Conservation (phyloP, 805 yeast species). For the Metschnikowia dekortorum region DNA sequence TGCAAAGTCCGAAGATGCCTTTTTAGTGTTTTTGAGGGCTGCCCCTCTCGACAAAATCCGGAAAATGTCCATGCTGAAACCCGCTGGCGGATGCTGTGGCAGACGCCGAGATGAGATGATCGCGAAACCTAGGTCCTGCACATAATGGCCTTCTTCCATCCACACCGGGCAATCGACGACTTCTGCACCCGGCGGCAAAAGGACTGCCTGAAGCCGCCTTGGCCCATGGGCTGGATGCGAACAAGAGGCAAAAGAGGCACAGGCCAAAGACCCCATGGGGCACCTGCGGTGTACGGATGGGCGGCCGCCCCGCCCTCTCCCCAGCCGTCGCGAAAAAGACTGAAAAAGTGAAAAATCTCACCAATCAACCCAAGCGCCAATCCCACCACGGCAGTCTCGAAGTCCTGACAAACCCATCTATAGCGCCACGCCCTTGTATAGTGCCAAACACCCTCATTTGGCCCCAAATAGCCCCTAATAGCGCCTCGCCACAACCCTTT, state of each 20-base stretch:
- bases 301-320: no score
- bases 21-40: conserved; percentile 56
- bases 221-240: no score
- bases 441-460: not conserved
- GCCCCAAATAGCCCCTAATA: no score
- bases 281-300: not conserved
- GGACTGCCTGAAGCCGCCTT: not conserved
- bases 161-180: no score
- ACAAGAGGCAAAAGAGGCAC: no score
- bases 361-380: not conserved
- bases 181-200: no score
- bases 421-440: no score
- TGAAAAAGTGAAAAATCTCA: conserved; percentile 1
- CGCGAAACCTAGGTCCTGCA: not conserved
- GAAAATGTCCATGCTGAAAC: conserved; percentile 73
- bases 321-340: not conserved
- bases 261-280: no score
- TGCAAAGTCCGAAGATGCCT: conserved; percentile 40
- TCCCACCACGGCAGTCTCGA: not conserved
- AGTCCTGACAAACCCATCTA: not conserved
- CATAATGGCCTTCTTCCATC: not conserved
- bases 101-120: not conserved
- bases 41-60: conserved; percentile 85
- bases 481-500: not conserved
- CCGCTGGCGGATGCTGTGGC: not conserved